A percentile compares a stretch with the other conserved stretches of the same genome.
Evolutionary conservation across 169 alveolate genomes (phyloP).

Genomic region (Haemoproteus tartakovskyi): DNA sequence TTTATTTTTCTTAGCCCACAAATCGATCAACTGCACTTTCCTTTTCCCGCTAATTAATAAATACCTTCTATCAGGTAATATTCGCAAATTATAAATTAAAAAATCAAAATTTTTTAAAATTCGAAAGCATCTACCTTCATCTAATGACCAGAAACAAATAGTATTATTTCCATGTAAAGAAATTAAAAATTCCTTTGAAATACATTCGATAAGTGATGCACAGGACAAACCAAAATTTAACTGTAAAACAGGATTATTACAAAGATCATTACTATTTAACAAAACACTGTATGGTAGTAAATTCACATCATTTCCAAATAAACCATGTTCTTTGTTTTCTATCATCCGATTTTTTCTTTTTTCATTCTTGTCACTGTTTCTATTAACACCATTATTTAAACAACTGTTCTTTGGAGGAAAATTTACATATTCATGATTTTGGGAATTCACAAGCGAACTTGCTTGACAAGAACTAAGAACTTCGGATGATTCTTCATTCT

Average conservation of each 20-base stretch:
- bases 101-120: constrained; percentile 34
- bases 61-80: constrained; percentile 59
- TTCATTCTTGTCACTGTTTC: neutral
- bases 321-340: neutral
- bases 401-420: too few relatives aligned
- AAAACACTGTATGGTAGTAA: constrained; percentile 42
- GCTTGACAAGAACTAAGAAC: neutral
- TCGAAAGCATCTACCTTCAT: constrained; percentile 62
- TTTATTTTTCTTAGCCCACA: constrained; percentile 35
- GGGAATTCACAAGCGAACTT: too few relatives aligned
- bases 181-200: constrained; percentile 50
- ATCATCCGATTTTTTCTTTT: neutral
- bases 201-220: constrained; percentile 36
- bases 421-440: too few relatives aligned
- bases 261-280: constrained; percentile 27
- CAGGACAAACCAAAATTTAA: constrained; percentile 50
- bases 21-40: constrained; percentile 21
- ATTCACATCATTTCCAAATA: constrained; percentile 2
- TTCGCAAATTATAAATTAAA: constrained; percentile 25
- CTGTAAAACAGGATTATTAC: constrained; percentile 39
- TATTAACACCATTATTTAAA: neutral
- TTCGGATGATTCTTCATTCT: too few relatives aligned
- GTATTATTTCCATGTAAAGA: constrained; percentile 37
- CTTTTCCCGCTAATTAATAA: constrained; percentile 12
- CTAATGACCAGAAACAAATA: constrained; percentile 55